Base-by-base conservation (phyloP, 2,329 filamentous ascomycete species). In the Cucurbitaria berberidis region DNA sequence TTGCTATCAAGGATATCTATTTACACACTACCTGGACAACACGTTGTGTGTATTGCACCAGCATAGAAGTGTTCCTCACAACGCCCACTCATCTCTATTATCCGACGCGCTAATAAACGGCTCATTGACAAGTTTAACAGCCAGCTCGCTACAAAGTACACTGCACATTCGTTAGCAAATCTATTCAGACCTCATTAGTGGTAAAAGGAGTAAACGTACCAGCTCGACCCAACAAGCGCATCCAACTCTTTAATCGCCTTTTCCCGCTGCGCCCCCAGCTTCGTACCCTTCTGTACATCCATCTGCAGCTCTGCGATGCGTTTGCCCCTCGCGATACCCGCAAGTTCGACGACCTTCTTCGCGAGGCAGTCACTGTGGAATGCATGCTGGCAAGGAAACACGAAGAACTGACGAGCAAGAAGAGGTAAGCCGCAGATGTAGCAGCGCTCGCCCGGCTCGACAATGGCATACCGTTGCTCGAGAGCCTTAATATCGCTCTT, bases 361-460 rank as follows among this genome's bases (percentile, higher is more conserved):
- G 91, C 93, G 43, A 99, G 78, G 73, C 95, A 99, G 72, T 99
- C 95, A 36, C 90, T 93, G 75, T 99, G 95, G 70, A 99, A 99
- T 3, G 93, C 90, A 76, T 99, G 95, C 79, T 99, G 95, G 75
- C 95, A 99, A 0, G 95, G 95, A 63, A 99, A 99, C 16, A 99
- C 95, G 65, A 98, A 99, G 77, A 99, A 99, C 67, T 97, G 93
- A 48, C 93, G 80, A 69, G 90, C 93, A 15, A 99, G 82, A 48
- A 99, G 78, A 9, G 95, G 95, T 50, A 98, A 77, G 0, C 87
- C 86, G 70, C 95, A 99, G 2, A 89, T 86, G 77, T 93, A 96
- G 75, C 95, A 99, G 71, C 91, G 88, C 80, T 99, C 95, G 0
- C 95, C 95, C 0, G 95, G 93, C 72, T 97, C 93, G 6, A 99